A percentile compares a stretch with the other conserved stretches of the same genome.
phyloP scores from a whole-genome alignment of 228 moss, liverwort and hornwort species.

The Sphagnum fallax region DNA sequence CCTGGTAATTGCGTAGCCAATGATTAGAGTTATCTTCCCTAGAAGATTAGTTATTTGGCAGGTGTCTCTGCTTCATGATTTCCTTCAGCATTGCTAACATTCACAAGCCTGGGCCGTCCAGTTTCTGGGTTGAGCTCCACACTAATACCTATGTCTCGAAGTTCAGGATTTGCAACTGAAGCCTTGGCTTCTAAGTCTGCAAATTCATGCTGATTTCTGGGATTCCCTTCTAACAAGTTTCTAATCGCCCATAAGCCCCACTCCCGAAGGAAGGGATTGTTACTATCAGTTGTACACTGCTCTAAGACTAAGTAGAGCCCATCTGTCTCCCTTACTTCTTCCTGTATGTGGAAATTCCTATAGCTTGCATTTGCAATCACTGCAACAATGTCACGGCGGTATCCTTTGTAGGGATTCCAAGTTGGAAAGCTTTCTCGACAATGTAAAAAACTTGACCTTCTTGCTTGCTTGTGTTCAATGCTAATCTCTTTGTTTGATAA shows the following conservation, averaged over 20 bases:
- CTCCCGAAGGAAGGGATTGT: slow-evolving; percentile 82
- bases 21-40: too few species aligned
- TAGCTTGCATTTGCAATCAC: slow-evolving; percentile 69
- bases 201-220: slow-evolving; percentile 56
- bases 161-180: slow-evolving; percentile 54
- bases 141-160: slow-evolving; percentile 55
- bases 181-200: slow-evolving; percentile 62
- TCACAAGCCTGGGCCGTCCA: slow-evolving; percentile 69
- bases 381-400: slow-evolving; percentile 84
- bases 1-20: too few species aligned
- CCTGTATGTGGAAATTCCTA: slow-evolving; percentile 45
- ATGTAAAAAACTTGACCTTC: too few species aligned
- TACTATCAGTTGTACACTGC: slow-evolving; percentile 67
- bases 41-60: too few species aligned
- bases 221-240: slow-evolving; percentile 71
- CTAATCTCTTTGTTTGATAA: too few species aligned
- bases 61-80: too few species aligned
- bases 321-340: slow-evolving; percentile 55
- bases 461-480: too few species aligned
- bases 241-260: slow-evolving; percentile 97
- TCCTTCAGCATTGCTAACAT: slow-evolving; percentile 3
- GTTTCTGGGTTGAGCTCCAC: slow-evolving; percentile 73
- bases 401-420: slow-evolving; percentile 55
- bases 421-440: slow-evolving; percentile 23
- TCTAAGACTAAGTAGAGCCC: slow-evolving; percentile 70